Conservation (phyloP, 106 monocot genomes). For the Triglochin maritima region DNA sequence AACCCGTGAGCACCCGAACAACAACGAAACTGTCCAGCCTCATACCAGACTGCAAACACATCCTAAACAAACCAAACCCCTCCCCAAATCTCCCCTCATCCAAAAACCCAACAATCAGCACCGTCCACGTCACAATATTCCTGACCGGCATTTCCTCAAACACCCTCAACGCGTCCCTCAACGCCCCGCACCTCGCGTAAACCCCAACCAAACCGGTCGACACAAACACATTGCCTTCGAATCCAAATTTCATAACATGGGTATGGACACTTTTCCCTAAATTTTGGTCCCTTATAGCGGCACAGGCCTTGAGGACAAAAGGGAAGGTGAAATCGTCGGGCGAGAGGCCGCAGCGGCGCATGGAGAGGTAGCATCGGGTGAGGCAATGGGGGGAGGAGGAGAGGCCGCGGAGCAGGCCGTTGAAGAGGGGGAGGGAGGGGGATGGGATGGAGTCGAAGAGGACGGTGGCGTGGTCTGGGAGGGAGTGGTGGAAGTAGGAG, state of each 20-base stretch:
- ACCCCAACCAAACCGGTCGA: constrained; percentile 39
- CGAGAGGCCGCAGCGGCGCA: constrained; percentile 30
- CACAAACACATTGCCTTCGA: constrained; percentile 30
- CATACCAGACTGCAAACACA: constrained; percentile 27
- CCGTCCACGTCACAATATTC: constrained; percentile 57
- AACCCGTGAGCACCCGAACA: constrained; percentile 42
- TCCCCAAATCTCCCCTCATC: constrained; percentile 19
- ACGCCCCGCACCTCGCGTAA: constrained; percentile 45
- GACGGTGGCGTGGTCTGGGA: constrained; percentile 13
- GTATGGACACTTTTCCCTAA: constrained; percentile 37
- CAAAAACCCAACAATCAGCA: constrained; percentile 49
- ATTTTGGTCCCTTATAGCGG: constrained; percentile 18
- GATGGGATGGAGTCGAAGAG: constrained; percentile 15
- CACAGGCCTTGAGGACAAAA: constrained; percentile 61
- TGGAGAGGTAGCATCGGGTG: constrained; percentile 17
- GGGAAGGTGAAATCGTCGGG: constrained; percentile 69
- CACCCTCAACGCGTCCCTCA: constrained; percentile 32
- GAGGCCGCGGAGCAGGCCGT: constrained; percentile 42
- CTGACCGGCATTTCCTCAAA: constrained; percentile 55
- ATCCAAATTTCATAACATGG: constrained; percentile 42
- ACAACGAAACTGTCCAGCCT: constrained; percentile 52
- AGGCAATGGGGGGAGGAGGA: constrained; percentile 10
- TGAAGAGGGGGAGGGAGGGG: constrained; percentile 23
- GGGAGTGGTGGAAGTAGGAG: constrained; percentile 22
- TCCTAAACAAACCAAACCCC: constrained; percentile 30